Evolutionary conservation across 1,284 basidiomycete species (phyloP), one percentile per base, ranked within the genome.

Genomic region (Chondrostereum purpureum): DNA sequence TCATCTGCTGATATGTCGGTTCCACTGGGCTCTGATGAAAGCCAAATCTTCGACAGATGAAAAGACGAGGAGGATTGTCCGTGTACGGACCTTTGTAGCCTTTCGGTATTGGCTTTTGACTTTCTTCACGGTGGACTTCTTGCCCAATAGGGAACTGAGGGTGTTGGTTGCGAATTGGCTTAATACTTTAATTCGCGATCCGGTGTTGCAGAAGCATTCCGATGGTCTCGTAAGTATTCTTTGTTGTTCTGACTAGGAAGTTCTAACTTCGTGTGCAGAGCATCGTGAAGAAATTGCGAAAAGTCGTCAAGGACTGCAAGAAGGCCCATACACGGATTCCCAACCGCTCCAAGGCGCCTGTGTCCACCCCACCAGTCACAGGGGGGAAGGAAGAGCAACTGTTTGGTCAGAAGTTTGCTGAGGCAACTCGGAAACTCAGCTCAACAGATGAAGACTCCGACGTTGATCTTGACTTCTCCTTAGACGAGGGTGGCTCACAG

Each of bases 21-120:
- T 93, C 59, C 86, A 90, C 58, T 93, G 90, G 91, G 81, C 89
- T 3, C 67, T 92, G 38, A 78, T 78, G 48, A 70, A 71, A 14
- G 66, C 75, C 5, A 60, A 59, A 13, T 75, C 70, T 14, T 57
- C 14, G 20, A 21, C 17, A 20, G 83, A 87, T 53, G 81, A 88
- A 49, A 72, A 73, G 46, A 76, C 80, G 27, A 72, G 82, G 46
- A 73, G 83, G 44, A 82, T 92, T 44, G 88, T 91, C 19, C 77
- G 88, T 33, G 86, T 92, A 10, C 70, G 91, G 56, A 92, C 89
- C 13, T 92, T 91, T 61, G 87, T 89, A 20, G 88, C 88, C 5
- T 78, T 92, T 43, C 74, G 88, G 39, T 89, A 88, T 58, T 92
- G 91, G 90, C 61, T 92, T 24, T 67, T 88, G 54, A 90, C 88